These are phyloP conservation scores for Botrytis porri DNA, from an alignment of 2,329 filamentous ascomycete genomes.

Conservation along the genomic window DNA sequence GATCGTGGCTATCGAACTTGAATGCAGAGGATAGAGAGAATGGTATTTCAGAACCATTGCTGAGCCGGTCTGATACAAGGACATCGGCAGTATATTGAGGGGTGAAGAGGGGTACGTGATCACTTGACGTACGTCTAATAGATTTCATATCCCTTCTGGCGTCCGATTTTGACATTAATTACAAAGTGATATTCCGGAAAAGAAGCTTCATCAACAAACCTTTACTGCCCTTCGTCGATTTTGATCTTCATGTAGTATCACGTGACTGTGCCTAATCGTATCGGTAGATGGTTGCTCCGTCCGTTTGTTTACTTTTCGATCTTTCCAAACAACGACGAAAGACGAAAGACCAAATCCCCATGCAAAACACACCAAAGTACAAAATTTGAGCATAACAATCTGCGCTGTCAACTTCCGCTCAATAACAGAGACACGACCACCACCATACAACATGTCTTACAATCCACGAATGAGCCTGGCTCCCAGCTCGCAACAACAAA, in stretches of 20 bases:
- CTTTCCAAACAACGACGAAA: neutral
- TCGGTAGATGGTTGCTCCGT: slow-evolving; percentile 14
- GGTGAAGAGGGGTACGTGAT: neutral
- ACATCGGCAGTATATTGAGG: neutral
- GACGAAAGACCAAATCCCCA: neutral
- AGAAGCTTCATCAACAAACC: neutral
- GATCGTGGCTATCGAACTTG: neutral
- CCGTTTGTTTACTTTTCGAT: slow-evolving; percentile 21
- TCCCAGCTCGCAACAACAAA: slow-evolving; percentile 46
- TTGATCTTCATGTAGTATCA: neutral
- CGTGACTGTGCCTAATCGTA: slow-evolving; percentile 1
- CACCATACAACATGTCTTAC: slow-evolving; percentile 44
- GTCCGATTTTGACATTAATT: neutral
- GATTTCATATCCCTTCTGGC: neutral
- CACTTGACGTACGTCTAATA: neutral
- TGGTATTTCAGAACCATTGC: neutral
- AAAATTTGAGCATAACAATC: neutral
- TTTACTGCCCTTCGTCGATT: no score
- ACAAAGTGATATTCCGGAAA: neutral
- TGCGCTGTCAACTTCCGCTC: neutral
- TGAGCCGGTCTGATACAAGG: neutral
- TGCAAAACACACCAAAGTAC: neutral
- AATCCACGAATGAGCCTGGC: slow-evolving; percentile 52
- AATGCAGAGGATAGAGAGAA: neutral
- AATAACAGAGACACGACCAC: neutral